Conservation (phyloP, 73 alveolate genomes). For the Paramecium octaurelia region DNA sequence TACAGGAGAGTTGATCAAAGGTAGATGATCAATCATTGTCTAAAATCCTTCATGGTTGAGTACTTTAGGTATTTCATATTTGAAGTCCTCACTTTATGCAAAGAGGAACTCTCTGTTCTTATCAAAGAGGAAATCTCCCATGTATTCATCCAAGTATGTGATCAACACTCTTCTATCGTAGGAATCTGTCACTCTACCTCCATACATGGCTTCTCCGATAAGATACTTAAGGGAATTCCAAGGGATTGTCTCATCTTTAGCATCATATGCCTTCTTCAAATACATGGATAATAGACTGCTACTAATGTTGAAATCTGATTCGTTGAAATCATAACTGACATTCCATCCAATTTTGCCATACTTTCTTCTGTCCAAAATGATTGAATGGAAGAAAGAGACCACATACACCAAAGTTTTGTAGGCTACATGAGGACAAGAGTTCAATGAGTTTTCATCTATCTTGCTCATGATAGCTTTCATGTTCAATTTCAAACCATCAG, state of each 20-base stretch:
- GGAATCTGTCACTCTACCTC: slow-evolving; percentile 98
- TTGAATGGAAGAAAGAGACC: slow-evolving; percentile 96
- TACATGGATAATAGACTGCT: slow-evolving; percentile 87
- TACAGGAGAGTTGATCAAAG: slow-evolving; percentile 89
- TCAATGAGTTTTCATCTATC: slow-evolving; percentile 84
- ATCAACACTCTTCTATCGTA: slow-evolving; percentile 91
- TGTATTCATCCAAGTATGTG: slow-evolving; percentile 81
- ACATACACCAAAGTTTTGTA: slow-evolving; percentile 92
- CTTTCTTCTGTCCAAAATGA: slow-evolving; percentile 91
- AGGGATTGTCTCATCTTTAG: slow-evolving; percentile 88
- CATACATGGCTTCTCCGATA: slow-evolving; percentile 95
- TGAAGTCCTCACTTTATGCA: slow-evolving; percentile 81
- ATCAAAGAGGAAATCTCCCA: slow-evolving; percentile 91
- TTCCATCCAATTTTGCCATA: slow-evolving; percentile 98
- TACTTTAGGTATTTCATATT: slow-evolving; percentile 68
- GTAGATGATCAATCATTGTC: slow-evolving; percentile 80
- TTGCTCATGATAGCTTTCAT: slow-evolving; percentile 83
- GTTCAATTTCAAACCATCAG: slow-evolving; percentile 90
- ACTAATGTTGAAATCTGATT: slow-evolving; percentile 93
- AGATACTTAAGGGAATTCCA: slow-evolving; percentile 88
- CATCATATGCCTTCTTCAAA: slow-evolving; percentile 82
- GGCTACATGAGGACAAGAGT: slow-evolving; percentile 82
- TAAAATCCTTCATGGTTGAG: slow-evolving; percentile 68
- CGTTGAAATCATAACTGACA: slow-evolving; percentile 92
- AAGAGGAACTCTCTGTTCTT: slow-evolving; percentile 83